These are phyloP conservation scores for Xylariaceae sp. DNA, from an alignment of 2,329 filamentous ascomycete genomes.

Conservation along the genomic window DNA sequence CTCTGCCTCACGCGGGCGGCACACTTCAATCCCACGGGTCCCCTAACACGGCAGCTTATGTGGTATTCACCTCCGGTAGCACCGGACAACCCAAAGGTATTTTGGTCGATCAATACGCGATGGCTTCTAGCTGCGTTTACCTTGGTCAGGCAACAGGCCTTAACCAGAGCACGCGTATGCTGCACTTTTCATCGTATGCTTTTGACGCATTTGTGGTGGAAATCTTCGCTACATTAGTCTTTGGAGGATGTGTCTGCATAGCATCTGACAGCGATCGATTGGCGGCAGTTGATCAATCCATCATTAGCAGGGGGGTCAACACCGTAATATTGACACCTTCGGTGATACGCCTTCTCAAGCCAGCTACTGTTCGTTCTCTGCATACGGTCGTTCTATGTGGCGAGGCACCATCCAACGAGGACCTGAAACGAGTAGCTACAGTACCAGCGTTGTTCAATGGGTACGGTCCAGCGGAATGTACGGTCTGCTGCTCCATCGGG, in stretches of 20 bases:
- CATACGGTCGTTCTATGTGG: neutral
- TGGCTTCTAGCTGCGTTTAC: neutral
- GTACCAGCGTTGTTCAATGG: conserved; percentile 4
- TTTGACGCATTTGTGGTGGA: conserved; percentile 3
- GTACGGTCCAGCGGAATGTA: conserved; percentile 3
- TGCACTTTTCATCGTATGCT: conserved; percentile 9
- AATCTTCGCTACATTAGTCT: neutral
- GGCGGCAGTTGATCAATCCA: neutral
- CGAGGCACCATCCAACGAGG: no score
- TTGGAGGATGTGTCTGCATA: conserved; percentile 9
- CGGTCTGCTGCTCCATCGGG: no score
- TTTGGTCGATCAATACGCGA: neutral
- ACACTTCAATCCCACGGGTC: no score
- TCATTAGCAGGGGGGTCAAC: neutral
- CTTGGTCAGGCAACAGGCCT: neutral
- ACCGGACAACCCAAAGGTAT: conserved; percentile 4
- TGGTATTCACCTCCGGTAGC: no score
- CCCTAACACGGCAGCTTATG: no score
- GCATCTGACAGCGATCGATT: neutral
- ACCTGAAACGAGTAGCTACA: no score
- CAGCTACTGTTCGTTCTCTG: neutral
- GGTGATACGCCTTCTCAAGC: neutral
- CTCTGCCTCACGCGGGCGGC: no score
- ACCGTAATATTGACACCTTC: conserved; percentile 7
- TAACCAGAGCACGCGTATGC: neutral